These are phyloP conservation scores for Zanthoxylum bungeanum DNA, from an alignment of 345 rosid species.

Conservation along the genomic window DNA sequence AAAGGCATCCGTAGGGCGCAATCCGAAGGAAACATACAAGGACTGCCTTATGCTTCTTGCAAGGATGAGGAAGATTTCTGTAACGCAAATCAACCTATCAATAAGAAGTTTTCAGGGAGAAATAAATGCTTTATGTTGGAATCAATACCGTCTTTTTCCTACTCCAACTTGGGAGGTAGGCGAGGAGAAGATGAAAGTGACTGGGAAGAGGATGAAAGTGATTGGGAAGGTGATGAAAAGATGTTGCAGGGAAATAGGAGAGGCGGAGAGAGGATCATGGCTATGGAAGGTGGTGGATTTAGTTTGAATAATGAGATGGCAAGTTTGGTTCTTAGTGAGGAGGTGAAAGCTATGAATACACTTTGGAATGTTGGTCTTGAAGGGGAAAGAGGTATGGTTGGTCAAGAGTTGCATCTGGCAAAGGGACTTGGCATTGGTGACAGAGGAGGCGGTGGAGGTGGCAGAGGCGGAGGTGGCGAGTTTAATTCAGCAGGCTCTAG, in stretches of 20 bases:
- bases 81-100: constrained; percentile 6
- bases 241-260: neutral
- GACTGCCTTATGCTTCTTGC: constrained; percentile 29
- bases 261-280: neutral
- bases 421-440: constrained; percentile 36
- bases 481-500: constrained; percentile 17
- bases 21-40: constrained; percentile 58
- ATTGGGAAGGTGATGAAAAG: constrained; percentile 26
- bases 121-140: constrained; percentile 31
- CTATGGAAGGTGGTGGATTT: neutral
- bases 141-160: constrained; percentile 56
- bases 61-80: constrained; percentile 8
- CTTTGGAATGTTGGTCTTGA: constrained; percentile 17
- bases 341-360: constrained; percentile 8
- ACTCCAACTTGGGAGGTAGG: neutral
- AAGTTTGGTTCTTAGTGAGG: constrained; percentile 19
- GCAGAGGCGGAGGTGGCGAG: constrained; percentile 22
- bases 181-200: constrained; percentile 19
- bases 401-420: constrained; percentile 40
- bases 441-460: neutral
- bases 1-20: constrained; percentile 45
- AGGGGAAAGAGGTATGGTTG: constrained; percentile 12
- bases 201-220: constrained; percentile 17
- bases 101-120: constrained; percentile 21
- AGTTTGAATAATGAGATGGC: neutral